Percentiles rank a stretch among this genome's conserved stretches.
Conservation (phyloP, 225 moss, liverwort and hornwort genomes). For the Polytrichum commune region DNA sequence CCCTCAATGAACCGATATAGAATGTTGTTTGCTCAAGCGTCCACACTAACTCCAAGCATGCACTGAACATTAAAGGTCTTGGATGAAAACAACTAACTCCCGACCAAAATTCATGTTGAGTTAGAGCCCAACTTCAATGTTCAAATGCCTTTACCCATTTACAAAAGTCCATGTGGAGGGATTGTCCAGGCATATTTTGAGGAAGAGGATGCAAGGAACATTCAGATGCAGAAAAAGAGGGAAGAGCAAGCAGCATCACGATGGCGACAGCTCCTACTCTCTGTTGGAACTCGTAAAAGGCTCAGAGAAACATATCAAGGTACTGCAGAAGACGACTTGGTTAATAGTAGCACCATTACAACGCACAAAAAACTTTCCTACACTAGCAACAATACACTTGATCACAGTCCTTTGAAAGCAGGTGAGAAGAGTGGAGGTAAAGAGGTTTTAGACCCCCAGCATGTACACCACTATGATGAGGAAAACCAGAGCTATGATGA, state of each 20-base stretch:
- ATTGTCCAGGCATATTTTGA: slow-evolving; percentile 41
- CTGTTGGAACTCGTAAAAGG: slow-evolving; percentile 56
- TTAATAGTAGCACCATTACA: slow-evolving; percentile 10
- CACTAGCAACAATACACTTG: neutral
- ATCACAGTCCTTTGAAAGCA: neutral
- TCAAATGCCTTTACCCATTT: no score
- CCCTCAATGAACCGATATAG: no score
- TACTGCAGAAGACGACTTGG: slow-evolving; percentile 29
- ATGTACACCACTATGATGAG: slow-evolving; percentile 65
- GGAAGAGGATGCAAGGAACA: slow-evolving; percentile 42
- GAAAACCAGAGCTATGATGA: slow-evolving; percentile 67
- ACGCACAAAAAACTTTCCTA: neutral
- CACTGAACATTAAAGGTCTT: no score
- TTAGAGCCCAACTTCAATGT: no score
- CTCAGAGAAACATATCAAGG: slow-evolving; percentile 57
- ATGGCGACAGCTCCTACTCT: slow-evolving; percentile 61
- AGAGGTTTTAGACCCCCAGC: slow-evolving; percentile 37
- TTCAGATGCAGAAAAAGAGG: slow-evolving; percentile 44
- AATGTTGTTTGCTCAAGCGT: no score
- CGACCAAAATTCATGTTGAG: no score
- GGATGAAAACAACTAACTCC: no score
- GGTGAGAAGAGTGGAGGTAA: slow-evolving; percentile 3
- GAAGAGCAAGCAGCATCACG: slow-evolving; percentile 53
- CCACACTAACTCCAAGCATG: no score
- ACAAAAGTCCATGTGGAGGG: neutral